A percentile compares a stretch with the other conserved stretches of the same genome.
These are phyloP conservation scores for Ocimum tenuiflorum DNA, from an alignment of 257 asterid genomes.

Conservation along the genomic window DNA sequence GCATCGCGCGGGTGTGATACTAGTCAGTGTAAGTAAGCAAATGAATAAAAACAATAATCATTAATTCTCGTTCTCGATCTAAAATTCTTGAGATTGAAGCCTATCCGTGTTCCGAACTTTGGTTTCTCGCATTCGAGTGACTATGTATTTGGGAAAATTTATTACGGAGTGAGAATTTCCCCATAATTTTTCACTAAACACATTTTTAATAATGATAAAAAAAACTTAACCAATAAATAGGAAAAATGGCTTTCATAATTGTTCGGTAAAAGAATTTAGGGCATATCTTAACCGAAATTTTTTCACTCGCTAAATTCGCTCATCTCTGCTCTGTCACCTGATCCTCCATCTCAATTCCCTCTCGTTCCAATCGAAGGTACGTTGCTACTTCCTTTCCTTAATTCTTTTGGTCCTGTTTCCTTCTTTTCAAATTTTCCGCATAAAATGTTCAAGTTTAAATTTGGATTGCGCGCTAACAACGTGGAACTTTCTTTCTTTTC, in stretches of 20 bases:
- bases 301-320: slow-evolving; percentile 17
- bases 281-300: slow-evolving; percentile 24
- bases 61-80: no score
- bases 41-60: no score
- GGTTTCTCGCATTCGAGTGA: no score
- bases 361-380: slow-evolving; percentile 19
- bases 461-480: slow-evolving; percentile 6
- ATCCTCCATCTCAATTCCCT: neutral
- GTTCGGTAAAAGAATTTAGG: slow-evolving; percentile 22
- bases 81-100: no score
- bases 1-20: no score
- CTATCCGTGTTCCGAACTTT: no score
- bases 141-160: no score
- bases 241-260: neutral
- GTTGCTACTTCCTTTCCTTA: slow-evolving; percentile 5
- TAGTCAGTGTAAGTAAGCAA: no score
- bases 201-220: no score
- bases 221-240: neutral
- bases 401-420: neutral
- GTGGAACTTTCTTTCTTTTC: neutral
- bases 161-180: no score
- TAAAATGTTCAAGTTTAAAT: slow-evolving; percentile 4
- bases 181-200: no score
- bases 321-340: slow-evolving; percentile 6
- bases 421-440: neutral